Evolutionary conservation across 2,329 filamentous ascomycete species (phyloP), one percentile per base, ranked within the genome.

Genomic region (Penicillium sp.): DNA sequence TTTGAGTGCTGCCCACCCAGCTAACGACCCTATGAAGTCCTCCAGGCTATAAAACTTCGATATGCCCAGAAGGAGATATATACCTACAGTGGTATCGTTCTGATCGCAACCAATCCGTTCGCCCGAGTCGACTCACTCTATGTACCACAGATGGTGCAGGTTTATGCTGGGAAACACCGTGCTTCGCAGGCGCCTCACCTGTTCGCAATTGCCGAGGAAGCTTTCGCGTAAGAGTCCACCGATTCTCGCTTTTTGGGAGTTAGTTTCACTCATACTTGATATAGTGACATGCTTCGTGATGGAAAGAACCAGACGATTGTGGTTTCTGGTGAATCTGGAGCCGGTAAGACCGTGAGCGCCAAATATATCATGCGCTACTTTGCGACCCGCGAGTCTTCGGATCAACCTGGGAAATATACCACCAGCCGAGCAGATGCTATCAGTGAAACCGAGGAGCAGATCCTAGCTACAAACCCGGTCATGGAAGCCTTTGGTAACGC

Each of bases 331-430:
- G 94, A 99, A 76, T 99, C 94, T 51, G 94, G 94, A 83, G 94
- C 94, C 61, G 94, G 94, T 70, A 99, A 99, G 80, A 99, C 94
- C 5, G 94, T 99, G 73, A 97, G 93, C 76, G 94, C 94, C 67
- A 99, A 99, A 79, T 97, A 99, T 77, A 97, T 99, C 73, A 99
- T 99, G 94, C 86, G 94, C 68, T 99, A 99, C 79, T 99, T 99
- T 76, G 94, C 94, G 59, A 99, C 94, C 40, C 87, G 94, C 83
- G 94, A 97, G 76, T 88, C 92, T 7, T 91, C 94, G 52, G 91
- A 95, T 67, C 90, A 92, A 71, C 88, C 91, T 14, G 87, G 88
- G 45, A 87, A 85, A 60, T 86, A 89, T 66, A 81, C 81, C 51
- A 94, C 90, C 75, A 90, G 90, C 57, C 79, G 85, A 66, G 78